Percentiles rank a stretch among this genome's conserved stretches.
phyloP scores from a whole-genome alignment of 768 basidiomycete genomes.

The Boletus barrowsii region DNA sequence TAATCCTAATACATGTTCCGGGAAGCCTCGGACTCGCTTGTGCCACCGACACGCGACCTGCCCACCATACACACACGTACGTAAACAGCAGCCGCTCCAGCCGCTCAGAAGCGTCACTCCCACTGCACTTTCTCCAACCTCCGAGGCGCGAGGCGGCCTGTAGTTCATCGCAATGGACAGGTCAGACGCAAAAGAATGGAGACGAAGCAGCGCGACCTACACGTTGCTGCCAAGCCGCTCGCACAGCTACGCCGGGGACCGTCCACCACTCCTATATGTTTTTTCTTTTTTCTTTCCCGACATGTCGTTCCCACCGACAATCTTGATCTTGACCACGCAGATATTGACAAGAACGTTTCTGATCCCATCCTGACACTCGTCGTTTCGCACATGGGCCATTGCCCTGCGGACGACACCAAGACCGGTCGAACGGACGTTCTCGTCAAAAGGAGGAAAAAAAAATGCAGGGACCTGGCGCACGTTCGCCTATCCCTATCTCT shows the following conservation, averaged over 20 bases:
- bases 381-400: background rate
- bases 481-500: background rate
- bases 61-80: background rate
- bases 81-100: background rate
- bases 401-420: background rate
- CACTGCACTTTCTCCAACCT: background rate
- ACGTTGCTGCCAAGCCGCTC: conserved; percentile 17
- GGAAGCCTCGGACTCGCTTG: conserved; percentile 14
- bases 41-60: conserved; percentile 6
- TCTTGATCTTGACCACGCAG: background rate
- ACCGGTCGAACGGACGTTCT: background rate
- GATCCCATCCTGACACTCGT: background rate
- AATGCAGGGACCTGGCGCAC: conserved; percentile 9
- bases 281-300: background rate
- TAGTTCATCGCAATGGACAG: conserved; percentile 3
- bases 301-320: background rate
- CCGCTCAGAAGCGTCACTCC: background rate
- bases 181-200: conserved; percentile 8
- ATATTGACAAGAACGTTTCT: background rate
- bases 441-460: background rate
- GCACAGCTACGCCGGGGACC: conserved; percentile 5
- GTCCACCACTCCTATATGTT: background rate
- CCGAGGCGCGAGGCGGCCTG: conserved; percentile 9
- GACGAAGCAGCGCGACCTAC: conserved; percentile 17
- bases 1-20: conserved; percentile 1